Evolutionary conservation across 2,329 filamentous ascomycete genomes (phyloP).

Genomic region (Balansia obtecta): DNA sequence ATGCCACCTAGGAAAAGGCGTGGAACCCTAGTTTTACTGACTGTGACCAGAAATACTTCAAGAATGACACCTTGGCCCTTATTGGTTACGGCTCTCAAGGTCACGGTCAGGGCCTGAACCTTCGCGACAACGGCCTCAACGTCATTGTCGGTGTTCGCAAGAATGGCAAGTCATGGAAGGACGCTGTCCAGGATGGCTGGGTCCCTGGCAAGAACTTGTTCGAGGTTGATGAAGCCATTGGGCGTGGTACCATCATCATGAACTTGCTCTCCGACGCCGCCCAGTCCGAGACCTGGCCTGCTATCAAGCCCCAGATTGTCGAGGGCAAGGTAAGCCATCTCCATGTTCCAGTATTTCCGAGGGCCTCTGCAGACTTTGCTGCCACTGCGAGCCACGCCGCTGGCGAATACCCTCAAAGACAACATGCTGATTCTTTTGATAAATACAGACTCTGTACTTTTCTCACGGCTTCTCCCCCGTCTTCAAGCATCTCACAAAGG

Average conservation of each 20-base stretch:
- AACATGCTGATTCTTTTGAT: not conserved
- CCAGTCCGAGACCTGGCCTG: conserved; percentile 97
- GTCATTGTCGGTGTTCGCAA: conserved; percentile 98
- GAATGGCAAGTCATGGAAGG: conserved; percentile 96
- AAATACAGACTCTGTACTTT: conserved; percentile 86
- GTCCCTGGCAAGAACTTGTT: conserved; percentile 97
- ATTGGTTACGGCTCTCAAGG: conserved; percentile 98
- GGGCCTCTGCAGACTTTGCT: too few species aligned
- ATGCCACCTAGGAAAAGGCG: conserved; percentile 7
- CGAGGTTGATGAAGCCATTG: conserved; percentile 93
- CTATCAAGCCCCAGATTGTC: conserved; percentile 93
- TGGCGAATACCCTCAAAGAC: not conserved
- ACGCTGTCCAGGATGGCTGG: conserved; percentile 95
- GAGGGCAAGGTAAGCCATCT: conserved; percentile 79
- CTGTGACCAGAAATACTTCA: conserved; percentile 79
- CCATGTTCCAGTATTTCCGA: not conserved
- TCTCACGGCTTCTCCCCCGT: conserved; percentile 99
- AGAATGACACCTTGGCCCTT: conserved; percentile 96
- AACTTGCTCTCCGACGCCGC: conserved; percentile 97
- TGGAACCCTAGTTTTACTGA: not conserved
- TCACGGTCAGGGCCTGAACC: conserved; percentile 98
- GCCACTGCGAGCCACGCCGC: too few species aligned
- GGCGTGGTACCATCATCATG: conserved; percentile 91
- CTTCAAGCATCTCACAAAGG: conserved; percentile 99
- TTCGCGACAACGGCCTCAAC: conserved; percentile 98